These are phyloP conservation scores for Eutrema yunnanense DNA, from an alignment of 345 rosid genomes.

Conservation along the genomic window DNA sequence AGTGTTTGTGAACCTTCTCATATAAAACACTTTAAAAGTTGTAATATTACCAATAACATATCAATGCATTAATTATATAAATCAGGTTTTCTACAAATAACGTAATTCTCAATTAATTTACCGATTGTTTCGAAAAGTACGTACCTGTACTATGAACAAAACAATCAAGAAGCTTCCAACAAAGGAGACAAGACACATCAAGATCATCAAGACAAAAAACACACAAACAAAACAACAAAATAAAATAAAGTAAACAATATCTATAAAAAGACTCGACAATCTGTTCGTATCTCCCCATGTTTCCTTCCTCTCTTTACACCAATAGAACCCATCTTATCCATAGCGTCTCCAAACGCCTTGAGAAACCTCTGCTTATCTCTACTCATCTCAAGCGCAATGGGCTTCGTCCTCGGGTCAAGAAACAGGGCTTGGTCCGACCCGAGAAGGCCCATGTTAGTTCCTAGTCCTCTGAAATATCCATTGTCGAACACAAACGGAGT, in stretches of 20 bases:
- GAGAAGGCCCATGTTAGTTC: constrained; percentile 54
- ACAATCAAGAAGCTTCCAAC: neutral
- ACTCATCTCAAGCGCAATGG: constrained; percentile 44
- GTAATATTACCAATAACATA: neutral
- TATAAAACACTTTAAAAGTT: neutral
- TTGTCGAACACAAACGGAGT: constrained; percentile 75
- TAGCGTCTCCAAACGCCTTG: constrained; percentile 57
- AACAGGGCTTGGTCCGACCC: constrained; percentile 59
- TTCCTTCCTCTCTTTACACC: constrained; percentile 65
- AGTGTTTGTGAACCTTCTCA: neutral
- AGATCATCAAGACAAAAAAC: neutral
- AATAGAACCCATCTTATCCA: constrained; percentile 79
- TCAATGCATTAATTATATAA: neutral
- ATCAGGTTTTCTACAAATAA: neutral
- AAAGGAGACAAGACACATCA: neutral
- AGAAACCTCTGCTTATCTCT: constrained; percentile 52
- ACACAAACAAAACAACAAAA: neutral
- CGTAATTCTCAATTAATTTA: neutral
- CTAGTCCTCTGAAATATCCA: constrained; percentile 51
- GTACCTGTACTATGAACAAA: neutral
- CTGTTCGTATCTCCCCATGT: constrained; percentile 70
- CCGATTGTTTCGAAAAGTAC: neutral
- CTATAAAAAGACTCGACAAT: constrained; percentile 44
- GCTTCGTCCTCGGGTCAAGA: constrained; percentile 54
- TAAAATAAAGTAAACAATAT: neutral